Conservation (phyloP, 1,139 yeast genomes). For the Arxiozyma telluris region DNA sequence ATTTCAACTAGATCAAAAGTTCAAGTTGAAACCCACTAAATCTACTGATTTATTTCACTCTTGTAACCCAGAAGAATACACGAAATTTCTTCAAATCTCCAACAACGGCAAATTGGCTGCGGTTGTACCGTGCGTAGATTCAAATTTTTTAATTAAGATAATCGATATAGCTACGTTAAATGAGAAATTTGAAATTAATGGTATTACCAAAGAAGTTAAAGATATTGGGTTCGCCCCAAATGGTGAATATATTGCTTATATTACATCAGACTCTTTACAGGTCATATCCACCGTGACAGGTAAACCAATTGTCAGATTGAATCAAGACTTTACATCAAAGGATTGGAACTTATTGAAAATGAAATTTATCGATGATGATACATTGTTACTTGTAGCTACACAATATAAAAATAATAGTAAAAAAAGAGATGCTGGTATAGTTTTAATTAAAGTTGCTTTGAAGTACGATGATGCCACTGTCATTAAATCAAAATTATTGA, state of each 20-base stretch:
- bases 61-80: slow-evolving; percentile 44
- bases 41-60: slow-evolving; percentile 38
- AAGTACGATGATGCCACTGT: slow-evolving; percentile 32
- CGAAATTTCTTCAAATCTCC: slow-evolving; percentile 44
- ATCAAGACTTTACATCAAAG: slow-evolving; percentile 26
- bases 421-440: slow-evolving; percentile 35
- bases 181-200: slow-evolving; percentile 42
- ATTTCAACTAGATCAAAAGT: slow-evolving; percentile 28
- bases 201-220: slow-evolving; percentile 40
- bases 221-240: slow-evolving; percentile 42
- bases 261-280: slow-evolving; percentile 47
- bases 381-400: slow-evolving; percentile 43
- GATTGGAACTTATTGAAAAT: slow-evolving; percentile 46
- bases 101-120: slow-evolving; percentile 48
- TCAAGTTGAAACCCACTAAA: slow-evolving; percentile 28
- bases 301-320: slow-evolving; percentile 30
- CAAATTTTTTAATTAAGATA: slow-evolving; percentile 48
- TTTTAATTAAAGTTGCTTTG: slow-evolving; percentile 26
- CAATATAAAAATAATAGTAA: slow-evolving; percentile 22
- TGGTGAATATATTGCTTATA: slow-evolving; percentile 46
- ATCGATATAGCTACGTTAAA: slow-evolving; percentile 49
- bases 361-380: slow-evolving; percentile 45
- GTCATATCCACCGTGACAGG: slow-evolving; percentile 39
- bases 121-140: slow-evolving; percentile 46
- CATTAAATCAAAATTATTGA: slow-evolving; percentile 38